A percentile compares a stretch with the other conserved stretches of the same genome.
Evolutionary conservation across 225 moss, liverwort and hornwort species (phyloP).

Genomic region (Asterella californica): DNA sequence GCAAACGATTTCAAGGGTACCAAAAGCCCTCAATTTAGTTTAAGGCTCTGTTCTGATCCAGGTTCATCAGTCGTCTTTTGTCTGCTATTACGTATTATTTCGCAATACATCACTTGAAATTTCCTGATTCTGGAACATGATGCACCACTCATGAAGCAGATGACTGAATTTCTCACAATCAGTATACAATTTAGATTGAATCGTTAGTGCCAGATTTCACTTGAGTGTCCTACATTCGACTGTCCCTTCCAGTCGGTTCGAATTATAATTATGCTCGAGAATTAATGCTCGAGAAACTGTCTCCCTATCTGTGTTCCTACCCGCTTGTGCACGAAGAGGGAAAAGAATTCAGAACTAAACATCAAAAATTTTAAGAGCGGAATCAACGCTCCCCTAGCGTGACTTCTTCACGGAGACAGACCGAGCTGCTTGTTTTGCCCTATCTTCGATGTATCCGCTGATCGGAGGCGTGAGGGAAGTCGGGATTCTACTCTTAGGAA

Average conservation of each 20-base stretch:
- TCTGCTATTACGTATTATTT: neutral
- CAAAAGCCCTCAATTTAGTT: too few relatives aligned
- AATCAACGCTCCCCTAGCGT: constrained; percentile 23
- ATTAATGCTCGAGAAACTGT: too few relatives aligned
- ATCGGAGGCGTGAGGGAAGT: too few relatives aligned
- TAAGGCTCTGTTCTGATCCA: neutral
- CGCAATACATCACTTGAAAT: neutral
- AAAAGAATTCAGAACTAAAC: too few relatives aligned
- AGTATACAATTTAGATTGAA: neutral
- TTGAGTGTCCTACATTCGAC: neutral
- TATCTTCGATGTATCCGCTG: too few relatives aligned
- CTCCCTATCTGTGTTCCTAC: too few relatives aligned
- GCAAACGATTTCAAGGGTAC: too few relatives aligned
- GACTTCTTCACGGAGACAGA: constrained; percentile 45
- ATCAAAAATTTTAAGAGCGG: too few relatives aligned
- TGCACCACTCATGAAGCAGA: neutral
- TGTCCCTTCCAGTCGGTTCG: neutral
- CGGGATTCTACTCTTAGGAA: too few relatives aligned
- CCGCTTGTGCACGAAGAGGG: too few relatives aligned
- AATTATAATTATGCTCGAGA: too few relatives aligned
- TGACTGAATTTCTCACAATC: neutral
- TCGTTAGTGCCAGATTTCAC: neutral
- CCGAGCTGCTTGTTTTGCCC: constrained; percentile 24
- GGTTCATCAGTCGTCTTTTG: neutral
- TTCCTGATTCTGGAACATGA: neutral